Evolutionary conservation across 2,329 filamentous ascomycete genomes (phyloP).

Genomic region (Aspergillus neotritici): DNA sequence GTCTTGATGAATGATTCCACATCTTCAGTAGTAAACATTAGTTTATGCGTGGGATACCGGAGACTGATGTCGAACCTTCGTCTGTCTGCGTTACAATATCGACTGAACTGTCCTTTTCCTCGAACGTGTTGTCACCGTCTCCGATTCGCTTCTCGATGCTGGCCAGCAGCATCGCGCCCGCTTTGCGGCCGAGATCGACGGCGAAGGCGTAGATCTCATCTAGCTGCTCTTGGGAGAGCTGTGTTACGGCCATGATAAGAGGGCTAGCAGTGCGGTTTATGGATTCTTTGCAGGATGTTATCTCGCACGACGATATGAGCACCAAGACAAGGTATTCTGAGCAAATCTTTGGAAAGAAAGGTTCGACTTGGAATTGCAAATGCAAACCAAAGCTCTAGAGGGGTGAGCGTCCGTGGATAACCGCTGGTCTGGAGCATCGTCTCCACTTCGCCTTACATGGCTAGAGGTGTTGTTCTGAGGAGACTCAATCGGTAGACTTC

Average conservation of each 20-base stretch:
- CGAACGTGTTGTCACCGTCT: slow-evolving; percentile 37
- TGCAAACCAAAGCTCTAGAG: too few relatives aligned
- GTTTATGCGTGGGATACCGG: background rate
- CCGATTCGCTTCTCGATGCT: slow-evolving; percentile 55
- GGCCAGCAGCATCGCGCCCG: slow-evolving; percentile 61
- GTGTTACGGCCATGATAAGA: slow-evolving; percentile 16
- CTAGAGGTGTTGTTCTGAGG: too few relatives aligned
- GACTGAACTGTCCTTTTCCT: slow-evolving; percentile 69
- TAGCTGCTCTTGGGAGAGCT: slow-evolving; percentile 44
- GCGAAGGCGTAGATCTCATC: slow-evolving; percentile 65
- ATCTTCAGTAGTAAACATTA: slow-evolving; percentile 42
- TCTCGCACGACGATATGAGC: too few relatives aligned
- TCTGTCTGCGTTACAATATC: slow-evolving; percentile 75
- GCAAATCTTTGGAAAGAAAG: too few relatives aligned
- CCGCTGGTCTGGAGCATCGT: too few relatives aligned
- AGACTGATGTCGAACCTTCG: slow-evolving; percentile 48
- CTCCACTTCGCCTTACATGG: too few relatives aligned
- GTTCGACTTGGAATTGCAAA: too few relatives aligned
- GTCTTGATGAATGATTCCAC: slow-evolving; percentile 65
- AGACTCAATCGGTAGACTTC: too few relatives aligned
- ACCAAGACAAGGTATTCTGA: too few relatives aligned
- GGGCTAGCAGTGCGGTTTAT: background rate
- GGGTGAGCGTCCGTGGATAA: too few relatives aligned
- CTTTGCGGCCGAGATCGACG: slow-evolving; percentile 63
- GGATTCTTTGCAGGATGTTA: background rate